phyloP scores from a whole-genome alignment of 345 rosid species.

The Toxicodendron radicans region DNA sequence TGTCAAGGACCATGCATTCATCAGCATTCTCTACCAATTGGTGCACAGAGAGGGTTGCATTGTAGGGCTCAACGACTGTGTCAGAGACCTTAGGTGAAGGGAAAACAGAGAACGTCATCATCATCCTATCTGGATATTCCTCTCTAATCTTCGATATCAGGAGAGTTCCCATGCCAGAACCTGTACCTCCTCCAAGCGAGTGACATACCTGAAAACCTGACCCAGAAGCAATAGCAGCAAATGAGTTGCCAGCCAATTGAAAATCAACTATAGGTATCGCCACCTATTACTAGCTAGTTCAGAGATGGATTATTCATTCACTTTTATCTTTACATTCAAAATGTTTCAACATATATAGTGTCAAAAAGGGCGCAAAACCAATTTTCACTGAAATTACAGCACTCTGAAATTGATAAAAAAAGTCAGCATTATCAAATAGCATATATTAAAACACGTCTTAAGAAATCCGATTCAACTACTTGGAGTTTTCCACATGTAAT shows the following conservation, averaged over 20 bases:
- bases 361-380: not conserved
- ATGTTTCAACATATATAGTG: not conserved
- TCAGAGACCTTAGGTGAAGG: constrained; percentile 98
- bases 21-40: constrained; percentile 96
- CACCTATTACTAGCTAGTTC: not conserved
- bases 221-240: constrained; percentile 11
- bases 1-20: constrained; percentile 97
- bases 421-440: not conserved
- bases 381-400: not conserved
- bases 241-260: constrained; percentile 14
- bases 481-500: not conserved
- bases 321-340: too few relatives aligned
- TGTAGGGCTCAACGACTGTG: constrained; percentile 98
- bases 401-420: not conserved
- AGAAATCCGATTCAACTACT: not conserved
- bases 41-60: constrained; percentile 96
- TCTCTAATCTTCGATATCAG: constrained; percentile 92
- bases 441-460: not conserved
- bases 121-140: constrained; percentile 97
- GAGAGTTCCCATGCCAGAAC: constrained; percentile 97
- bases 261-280: not conserved
- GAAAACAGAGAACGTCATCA: constrained; percentile 97
- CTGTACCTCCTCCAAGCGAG: constrained; percentile 97
- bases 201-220: constrained; percentile 97
- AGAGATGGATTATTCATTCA: not conserved